These are phyloP conservation scores for Chrysosporium queenslandicum DNA, from an alignment of 2,329 filamentous ascomycete genomes.

Conservation along the genomic window DNA sequence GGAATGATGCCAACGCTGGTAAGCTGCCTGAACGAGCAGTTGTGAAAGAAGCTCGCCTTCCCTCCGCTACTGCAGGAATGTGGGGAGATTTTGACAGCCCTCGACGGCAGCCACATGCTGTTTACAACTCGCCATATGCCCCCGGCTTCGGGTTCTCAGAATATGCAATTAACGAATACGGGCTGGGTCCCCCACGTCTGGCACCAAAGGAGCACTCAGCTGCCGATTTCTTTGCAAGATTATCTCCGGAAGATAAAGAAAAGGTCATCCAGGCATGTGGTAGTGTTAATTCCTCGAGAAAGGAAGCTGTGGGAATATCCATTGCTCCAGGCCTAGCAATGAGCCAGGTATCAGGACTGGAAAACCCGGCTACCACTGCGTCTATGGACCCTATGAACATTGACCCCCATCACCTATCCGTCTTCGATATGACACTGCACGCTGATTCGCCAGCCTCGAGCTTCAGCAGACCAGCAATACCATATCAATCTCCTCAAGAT, in stretches of 20 bases:
- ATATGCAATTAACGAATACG: slow-evolving; percentile 33
- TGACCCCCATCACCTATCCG: slow-evolving; percentile 27
- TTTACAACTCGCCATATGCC: slow-evolving; percentile 38
- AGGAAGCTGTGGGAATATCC: slow-evolving; percentile 16
- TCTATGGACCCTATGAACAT: slow-evolving; percentile 13
- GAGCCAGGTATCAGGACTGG: slow-evolving; percentile 15
- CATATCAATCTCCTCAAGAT: slow-evolving; percentile 35
- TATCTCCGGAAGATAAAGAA: slow-evolving; percentile 33
- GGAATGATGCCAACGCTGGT: slow-evolving; percentile 32
- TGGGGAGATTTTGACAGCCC: slow-evolving; percentile 35
- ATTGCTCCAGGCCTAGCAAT: slow-evolving; percentile 22
- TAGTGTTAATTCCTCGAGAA: slow-evolving; percentile 30
- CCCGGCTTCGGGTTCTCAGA: slow-evolving; percentile 36
- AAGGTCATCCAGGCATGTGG: slow-evolving; percentile 37
- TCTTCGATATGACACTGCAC: slow-evolving; percentile 36
- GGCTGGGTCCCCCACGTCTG: slow-evolving; percentile 27
- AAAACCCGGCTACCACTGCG: slow-evolving; percentile 26
- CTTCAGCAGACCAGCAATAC: slow-evolving; percentile 35
- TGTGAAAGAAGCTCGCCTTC: slow-evolving; percentile 15
- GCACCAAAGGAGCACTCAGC: slow-evolving; percentile 33
- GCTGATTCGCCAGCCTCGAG: slow-evolving; percentile 36
- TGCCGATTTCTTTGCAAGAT: slow-evolving; percentile 34
- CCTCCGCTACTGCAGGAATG: slow-evolving; percentile 24
- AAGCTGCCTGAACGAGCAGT: slow-evolving; percentile 27
- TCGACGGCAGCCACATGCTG: slow-evolving; percentile 29